Base-by-base conservation (phyloP, 1,139 yeast genomes). In the Scheffersomyces segobiensis region DNA sequence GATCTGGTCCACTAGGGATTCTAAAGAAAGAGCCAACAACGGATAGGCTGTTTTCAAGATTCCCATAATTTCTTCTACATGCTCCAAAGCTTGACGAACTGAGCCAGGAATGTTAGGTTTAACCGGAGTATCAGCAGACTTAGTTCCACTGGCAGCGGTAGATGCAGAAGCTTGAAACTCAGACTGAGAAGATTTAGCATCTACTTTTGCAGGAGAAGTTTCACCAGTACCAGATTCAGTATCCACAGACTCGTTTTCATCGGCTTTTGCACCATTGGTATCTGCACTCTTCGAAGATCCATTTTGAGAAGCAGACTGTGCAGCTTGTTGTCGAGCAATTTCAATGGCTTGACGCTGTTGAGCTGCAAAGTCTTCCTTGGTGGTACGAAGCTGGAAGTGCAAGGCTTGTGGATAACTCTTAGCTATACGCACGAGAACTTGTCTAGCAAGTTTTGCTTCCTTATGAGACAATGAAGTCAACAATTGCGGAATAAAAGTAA, bases 11-110 rank as follows among this genome's bases (percentile, higher is more conserved):
- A 95, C 98, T 61, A 96, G 78, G 0, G 98, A 92, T 73, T 96
- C 99, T 63, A 96, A 80, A 0, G 98, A 93, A 58, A 96, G 82
- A 0, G 99, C 97, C 62, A 96, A 78, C 57, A 96, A 77, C 8
- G 99, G 99, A 72, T 93, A 95, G 0, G 98, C 98, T 0, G 99
- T 96, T 71, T 96, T 96, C 71, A 95, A 80, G 57, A 93, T 92
- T 32, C 96, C 96, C 91, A 93, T 92, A 60, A 96, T 89, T 68
- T 93, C 98, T 63, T 96, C 98, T 53, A 93, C 93, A 69, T 93
- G 89, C 66, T 92, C 97, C 96, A 97, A 91, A 12, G 98, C 96
- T 73, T 91, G 96, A 56, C 89, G 81, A 56, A 69, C 67, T 7
- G 68, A 57, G 39, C 58, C 58, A 5, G 69, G 63, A 32, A 62